Evolutionary conservation across 2,329 filamentous ascomycete species (phyloP).

Genomic region (Monosporascus sp.): DNA sequence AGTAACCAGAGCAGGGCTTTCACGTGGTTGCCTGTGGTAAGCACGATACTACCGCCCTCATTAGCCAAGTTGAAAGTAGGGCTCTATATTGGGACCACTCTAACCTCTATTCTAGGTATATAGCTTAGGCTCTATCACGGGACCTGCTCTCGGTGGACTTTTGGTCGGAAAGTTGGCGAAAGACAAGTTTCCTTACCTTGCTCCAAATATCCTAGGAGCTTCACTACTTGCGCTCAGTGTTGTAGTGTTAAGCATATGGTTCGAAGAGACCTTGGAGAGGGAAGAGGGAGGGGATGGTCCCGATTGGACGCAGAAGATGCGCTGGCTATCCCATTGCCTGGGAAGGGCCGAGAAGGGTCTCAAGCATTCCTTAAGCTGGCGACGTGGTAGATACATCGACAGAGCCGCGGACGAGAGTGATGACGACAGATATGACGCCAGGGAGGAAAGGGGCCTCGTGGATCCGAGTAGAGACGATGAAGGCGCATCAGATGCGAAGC

Average conservation of each 20-base stretch:
- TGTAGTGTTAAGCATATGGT: constrained; percentile 67
- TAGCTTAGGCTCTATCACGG: constrained; percentile 87
- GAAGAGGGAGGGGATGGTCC: constrained; percentile 32
- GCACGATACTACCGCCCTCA: too few species aligned
- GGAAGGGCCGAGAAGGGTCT: constrained; percentile 11
- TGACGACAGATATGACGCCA: constrained; percentile 16
- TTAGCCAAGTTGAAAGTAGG: too few species aligned
- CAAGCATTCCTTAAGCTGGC: constrained; percentile 21
- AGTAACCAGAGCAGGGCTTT: constrained; percentile 93
- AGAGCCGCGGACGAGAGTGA: constrained; percentile 12
- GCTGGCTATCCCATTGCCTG: constrained; percentile 26
- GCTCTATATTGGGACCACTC: too few species aligned
- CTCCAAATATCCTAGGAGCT: constrained; percentile 77
- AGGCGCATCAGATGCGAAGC: constrained; percentile 37
- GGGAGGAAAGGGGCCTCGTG: constrained; percentile 20
- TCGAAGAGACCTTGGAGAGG: constrained; percentile 75
- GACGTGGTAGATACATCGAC: constrained; percentile 13
- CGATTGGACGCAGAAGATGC: constrained; percentile 25
- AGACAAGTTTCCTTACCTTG: constrained; percentile 72
- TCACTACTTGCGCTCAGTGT: constrained; percentile 67
- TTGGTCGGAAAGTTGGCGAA: constrained; percentile 60
- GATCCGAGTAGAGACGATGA: constrained; percentile 30
- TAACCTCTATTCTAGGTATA: constrained; percentile 49
- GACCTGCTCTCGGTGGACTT: constrained; percentile 83
- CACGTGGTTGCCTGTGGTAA: constrained; percentile 78